phyloP scores from a whole-genome alignment of 495 filamentous ascomycete species.

The Aspergillus nidulans region DNA sequence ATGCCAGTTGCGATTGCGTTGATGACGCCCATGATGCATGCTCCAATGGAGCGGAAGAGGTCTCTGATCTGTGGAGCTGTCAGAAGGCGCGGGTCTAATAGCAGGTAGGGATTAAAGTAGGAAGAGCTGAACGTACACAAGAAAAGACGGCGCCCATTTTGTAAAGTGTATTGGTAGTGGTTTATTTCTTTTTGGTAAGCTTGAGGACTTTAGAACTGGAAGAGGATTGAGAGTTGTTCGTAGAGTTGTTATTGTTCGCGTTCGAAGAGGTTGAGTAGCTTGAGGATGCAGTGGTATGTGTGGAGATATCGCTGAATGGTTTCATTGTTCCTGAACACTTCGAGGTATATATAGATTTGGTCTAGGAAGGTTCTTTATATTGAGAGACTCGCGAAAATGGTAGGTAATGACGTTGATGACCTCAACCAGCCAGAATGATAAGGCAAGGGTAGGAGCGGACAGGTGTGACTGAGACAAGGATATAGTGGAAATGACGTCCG shows the following conservation, averaged over 20 bases:
- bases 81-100: constrained; percentile 14
- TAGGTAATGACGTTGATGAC: background rate
- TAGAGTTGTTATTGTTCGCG: constrained; percentile 2
- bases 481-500: background rate
- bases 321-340: constrained; percentile 20
- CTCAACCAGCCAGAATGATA: background rate
- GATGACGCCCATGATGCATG: constrained; percentile 77
- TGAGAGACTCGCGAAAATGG: background rate
- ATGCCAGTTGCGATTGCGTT: constrained; percentile 73
- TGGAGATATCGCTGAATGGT: constrained; percentile 31
- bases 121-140: constrained; percentile 64
- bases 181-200: constrained; percentile 8
- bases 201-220: constrained; percentile 10
- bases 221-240: constrained; percentile 1
- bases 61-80: constrained; percentile 57
- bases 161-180: constrained; percentile 16
- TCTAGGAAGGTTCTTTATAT: background rate
- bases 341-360: background rate
- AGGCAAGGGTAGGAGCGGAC: background rate
- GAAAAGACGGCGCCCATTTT: constrained; percentile 95
- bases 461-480: background rate
- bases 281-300: constrained; percentile 29
- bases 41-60: constrained; percentile 80
- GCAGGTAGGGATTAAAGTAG: background rate
- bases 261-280: constrained; percentile 14